Conservation (phyloP, 2,329 filamentous ascomycete species). For the Colletotrichum sp. region DNA sequence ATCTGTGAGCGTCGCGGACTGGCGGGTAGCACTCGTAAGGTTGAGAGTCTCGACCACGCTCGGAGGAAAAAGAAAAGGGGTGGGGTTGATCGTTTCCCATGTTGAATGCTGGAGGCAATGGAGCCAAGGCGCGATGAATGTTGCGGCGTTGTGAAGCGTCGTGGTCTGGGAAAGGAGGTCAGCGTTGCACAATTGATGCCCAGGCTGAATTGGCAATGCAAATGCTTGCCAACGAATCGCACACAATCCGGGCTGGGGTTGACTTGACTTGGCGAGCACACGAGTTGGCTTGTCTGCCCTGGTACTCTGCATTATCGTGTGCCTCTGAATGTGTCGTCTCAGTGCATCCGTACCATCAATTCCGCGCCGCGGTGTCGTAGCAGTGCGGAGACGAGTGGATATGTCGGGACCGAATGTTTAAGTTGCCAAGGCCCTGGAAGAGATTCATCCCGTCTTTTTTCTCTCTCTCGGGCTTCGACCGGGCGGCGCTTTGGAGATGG, state of each 20-base stretch:
- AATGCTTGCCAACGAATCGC: background rate
- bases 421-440: conserved; percentile 8
- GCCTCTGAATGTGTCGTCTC: background rate
- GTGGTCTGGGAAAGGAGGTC: background rate
- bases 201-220: background rate
- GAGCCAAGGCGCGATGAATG: background rate
- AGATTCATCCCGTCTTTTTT: conserved; percentile 17
- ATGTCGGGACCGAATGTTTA: conserved; percentile 13
- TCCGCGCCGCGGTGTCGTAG: background rate
- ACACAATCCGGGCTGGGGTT: background rate
- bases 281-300: background rate
- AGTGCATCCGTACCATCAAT: background rate
- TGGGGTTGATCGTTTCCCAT: background rate
- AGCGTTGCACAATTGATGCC: background rate
- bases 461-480: conserved; percentile 1
- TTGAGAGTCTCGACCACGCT: background rate
- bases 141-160: background rate
- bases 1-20: background rate
- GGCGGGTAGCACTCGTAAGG: background rate
- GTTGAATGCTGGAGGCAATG: background rate
- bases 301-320: background rate
- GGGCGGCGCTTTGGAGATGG: conserved; percentile 3
- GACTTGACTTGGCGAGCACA: background rate
- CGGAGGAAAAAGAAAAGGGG: background rate
- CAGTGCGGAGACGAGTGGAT: conserved; percentile 5